These are phyloP conservation scores for Peronosclerospora sorghi DNA, from an alignment of 352 stramenopile species.

Conservation along the genomic window DNA sequence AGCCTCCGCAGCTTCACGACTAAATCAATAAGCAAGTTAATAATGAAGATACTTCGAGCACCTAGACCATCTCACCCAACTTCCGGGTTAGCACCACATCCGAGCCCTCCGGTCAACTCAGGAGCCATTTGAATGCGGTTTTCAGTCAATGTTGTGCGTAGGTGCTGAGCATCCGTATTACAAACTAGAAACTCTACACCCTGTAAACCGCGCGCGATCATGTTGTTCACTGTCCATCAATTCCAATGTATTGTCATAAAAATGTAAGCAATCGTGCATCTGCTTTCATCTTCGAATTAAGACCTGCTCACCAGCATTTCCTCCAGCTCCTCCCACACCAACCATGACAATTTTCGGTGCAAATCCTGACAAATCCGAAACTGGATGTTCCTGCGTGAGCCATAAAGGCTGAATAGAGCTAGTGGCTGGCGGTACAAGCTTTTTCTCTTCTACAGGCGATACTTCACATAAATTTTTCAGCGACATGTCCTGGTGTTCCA, in stretches of 20 bases:
- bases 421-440: constrained; percentile 30
- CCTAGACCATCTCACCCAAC: constrained; percentile 57
- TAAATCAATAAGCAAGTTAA: no score
- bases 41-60: no score
- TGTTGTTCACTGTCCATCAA: constrained; percentile 68
- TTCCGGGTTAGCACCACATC: constrained; percentile 74
- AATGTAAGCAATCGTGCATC: neutral
- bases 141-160: constrained; percentile 83
- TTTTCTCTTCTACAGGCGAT: constrained; percentile 9
- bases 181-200: constrained; percentile 85
- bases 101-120: constrained; percentile 73
- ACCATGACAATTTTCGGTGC: constrained; percentile 82
- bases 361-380: constrained; percentile 57
- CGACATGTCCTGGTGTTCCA: neutral
- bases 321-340: constrained; percentile 77
- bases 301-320: constrained; percentile 54
- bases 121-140: constrained; percentile 86
- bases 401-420: constrained; percentile 64
- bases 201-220: constrained; percentile 75
- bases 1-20: constrained; percentile 60
- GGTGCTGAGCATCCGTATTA: constrained; percentile 87
- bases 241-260: neutral
- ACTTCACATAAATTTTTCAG: constrained; percentile 2
- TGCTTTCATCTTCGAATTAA: neutral
- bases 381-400: constrained; percentile 55